Base-by-base conservation (phyloP, 176 grass and related monocot species). In the Poa annua region DNA sequence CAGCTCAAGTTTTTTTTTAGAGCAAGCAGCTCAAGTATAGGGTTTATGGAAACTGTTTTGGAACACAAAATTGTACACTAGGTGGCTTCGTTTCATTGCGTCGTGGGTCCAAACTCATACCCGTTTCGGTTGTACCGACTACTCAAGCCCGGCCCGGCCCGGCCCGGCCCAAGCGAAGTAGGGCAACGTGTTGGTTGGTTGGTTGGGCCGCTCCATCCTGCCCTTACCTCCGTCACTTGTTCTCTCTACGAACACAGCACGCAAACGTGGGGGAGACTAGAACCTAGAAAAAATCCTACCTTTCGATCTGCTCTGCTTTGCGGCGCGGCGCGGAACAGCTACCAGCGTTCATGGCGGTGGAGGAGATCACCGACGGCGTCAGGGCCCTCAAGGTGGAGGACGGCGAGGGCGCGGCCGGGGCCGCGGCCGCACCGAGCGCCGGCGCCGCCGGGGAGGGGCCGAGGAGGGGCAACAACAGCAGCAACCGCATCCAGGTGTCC, bases 401-500 rank as follows among this genome's bases (percentile, higher is more conserved):
- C 14, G 88, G 78, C 1, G 75, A 59, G 63, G 24, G 34, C 38
- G 71, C 50, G 82, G 67, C 65, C 45, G 74, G 42, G 10, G 36
- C 42, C 1, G 49, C 69, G 1, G 78, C 44, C 21, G 57, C 60
- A 26, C 68, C 75, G 59, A 67, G 36, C 6, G 53, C 33, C 5
- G 64, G 12, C 7, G 81, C 55, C 12, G 80, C 41, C 29, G 65
- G 65, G 32, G 86, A 82, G 55, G 88, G 72, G 20, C 79, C 55
- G 73, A 71, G 62, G 76, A 81, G 85, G 79, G 83, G 69, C 68
- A 74, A 32, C 32, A 10, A 76, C 45, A 91, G 80, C 71, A 89
- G 90, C 84, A 98, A 97, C 77, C 88, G 95, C 74, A 92, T 94
- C 90, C 95, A 92, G 84, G 90, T 97, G 16, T 97, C 95, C 62